Percentiles rank a stretch among this genome's conserved stretches.
These are phyloP conservation scores for Lasiodiplodia hormozganensis DNA, from an alignment of 2,329 filamentous ascomycete species.

Conservation along the genomic window DNA sequence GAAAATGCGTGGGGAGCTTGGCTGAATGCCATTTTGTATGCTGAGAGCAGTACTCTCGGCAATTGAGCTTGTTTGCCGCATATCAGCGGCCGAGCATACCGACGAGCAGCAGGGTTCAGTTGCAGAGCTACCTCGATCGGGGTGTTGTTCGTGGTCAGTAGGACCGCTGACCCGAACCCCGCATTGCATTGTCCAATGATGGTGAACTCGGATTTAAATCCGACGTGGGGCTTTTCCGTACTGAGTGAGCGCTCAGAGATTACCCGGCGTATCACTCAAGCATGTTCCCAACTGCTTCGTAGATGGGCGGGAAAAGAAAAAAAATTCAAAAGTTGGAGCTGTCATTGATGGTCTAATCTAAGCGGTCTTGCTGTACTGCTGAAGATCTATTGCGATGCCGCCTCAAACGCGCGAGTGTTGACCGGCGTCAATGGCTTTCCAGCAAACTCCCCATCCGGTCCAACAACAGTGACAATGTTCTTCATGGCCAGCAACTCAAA, in stretches of 20 bases:
- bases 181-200: neutral
- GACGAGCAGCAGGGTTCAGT: neutral
- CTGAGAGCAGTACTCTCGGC: neutral
- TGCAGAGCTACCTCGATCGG: neutral
- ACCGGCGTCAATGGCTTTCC: conserved; percentile 60
- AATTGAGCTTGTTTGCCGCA: neutral
- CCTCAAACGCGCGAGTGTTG: conserved; percentile 54
- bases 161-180: conserved; percentile 4
- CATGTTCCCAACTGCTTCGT: too few species aligned
- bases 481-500: conserved; percentile 67
- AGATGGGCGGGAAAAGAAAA: too few species aligned
- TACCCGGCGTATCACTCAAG: neutral
- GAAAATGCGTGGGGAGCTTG: neutral
- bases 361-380: neutral
- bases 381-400: conserved; percentile 36
- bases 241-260: neutral
- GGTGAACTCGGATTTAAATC: conserved; percentile 4
- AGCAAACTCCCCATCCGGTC: conserved; percentile 46
- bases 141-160: neutral
- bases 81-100: neutral
- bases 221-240: neutral
- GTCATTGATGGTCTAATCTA: neutral
- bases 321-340: neutral
- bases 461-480: conserved; percentile 59
- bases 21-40: neutral